phyloP scores from a whole-genome alignment of 2,329 filamentous ascomycete species.

The Cryphonectria parasitica region DNA sequence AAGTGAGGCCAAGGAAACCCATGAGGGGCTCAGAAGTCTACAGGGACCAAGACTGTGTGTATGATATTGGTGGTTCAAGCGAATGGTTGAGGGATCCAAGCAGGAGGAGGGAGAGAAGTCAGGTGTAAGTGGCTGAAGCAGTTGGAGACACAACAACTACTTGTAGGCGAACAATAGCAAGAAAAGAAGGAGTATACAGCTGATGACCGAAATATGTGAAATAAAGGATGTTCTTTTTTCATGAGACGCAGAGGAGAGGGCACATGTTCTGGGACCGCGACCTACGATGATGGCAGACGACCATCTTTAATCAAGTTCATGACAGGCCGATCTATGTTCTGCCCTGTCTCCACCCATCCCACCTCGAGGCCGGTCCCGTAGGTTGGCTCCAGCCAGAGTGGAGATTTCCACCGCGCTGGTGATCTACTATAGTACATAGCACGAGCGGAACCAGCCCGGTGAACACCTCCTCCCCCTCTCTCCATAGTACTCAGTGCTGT shows the following conservation, averaged over 20 bases:
- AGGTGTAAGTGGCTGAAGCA: not conserved
- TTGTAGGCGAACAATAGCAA: not conserved
- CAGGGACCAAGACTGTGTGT: not conserved
- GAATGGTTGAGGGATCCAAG: not conserved
- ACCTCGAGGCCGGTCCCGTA: not conserved
- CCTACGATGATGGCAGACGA: not conserved
- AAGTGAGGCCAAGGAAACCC: slow-evolving; percentile 35
- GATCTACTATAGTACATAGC: not conserved
- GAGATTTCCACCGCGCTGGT: not conserved
- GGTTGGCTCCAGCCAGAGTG: not conserved
- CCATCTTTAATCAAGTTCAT: slow-evolving; percentile 4
- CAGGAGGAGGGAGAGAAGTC: not conserved
- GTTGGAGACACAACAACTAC: not conserved
- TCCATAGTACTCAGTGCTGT: too few relatives aligned
- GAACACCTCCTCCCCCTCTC: not conserved
- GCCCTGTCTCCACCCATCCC: not conserved
- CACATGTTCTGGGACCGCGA: not conserved
- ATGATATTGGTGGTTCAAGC: not conserved
- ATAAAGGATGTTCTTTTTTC: not conserved
- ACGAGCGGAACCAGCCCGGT: not conserved
- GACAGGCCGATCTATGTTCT: not conserved
- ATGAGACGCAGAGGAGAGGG: not conserved
- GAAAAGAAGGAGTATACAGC: not conserved
- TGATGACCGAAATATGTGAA: not conserved
- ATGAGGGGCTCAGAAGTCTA: not conserved